Evolutionary conservation across 1,284 basidiomycete species (phyloP).

Genomic region (Sphagnurus paluster): DNA sequence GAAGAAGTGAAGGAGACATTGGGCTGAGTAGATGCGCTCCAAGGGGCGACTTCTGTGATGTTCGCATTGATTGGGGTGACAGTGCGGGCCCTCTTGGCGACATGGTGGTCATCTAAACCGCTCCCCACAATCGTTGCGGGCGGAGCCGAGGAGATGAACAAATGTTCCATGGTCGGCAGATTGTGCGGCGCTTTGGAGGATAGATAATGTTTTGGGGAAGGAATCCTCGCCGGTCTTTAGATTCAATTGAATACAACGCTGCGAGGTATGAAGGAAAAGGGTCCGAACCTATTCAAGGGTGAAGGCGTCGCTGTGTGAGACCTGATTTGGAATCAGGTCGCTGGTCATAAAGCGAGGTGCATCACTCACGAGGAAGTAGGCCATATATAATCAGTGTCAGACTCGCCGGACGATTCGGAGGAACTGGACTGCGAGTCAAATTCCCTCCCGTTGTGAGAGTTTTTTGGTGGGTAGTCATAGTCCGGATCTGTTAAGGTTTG

Average conservation of each 20-base stretch:
- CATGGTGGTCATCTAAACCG: neutral
- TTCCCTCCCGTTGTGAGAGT: neutral
- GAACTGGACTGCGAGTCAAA: constrained; percentile 4
- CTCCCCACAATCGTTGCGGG: neutral
- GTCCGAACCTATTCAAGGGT: constrained; percentile 1
- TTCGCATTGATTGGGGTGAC: too few relatives aligned
- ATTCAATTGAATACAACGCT: neutral
- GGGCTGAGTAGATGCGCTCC: neutral
- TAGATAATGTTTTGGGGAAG: neutral
- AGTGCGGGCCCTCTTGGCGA: constrained; percentile 8
- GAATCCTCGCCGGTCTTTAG: neutral
- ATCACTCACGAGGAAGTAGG: constrained; percentile 10
- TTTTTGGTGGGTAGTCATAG: neutral
- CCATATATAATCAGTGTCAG: constrained; percentile 2
- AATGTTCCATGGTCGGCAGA: constrained; percentile 1
- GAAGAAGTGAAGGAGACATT: neutral
- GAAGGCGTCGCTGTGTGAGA: constrained; percentile 1
- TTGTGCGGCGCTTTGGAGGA: neutral
- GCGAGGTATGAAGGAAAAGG: neutral
- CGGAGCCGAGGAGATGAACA: neutral
- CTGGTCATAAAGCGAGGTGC: neutral
- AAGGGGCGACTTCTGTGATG: too few relatives aligned
- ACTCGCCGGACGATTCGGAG: constrained; percentile 6
- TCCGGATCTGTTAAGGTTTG: too few relatives aligned
- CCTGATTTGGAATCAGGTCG: neutral